Percentiles rank a stretch among this genome's conserved stretches.
These are phyloP conservation scores for Fusarium torulosum DNA, from an alignment of 2,329 filamentous ascomycete species.

Conservation along the genomic window DNA sequence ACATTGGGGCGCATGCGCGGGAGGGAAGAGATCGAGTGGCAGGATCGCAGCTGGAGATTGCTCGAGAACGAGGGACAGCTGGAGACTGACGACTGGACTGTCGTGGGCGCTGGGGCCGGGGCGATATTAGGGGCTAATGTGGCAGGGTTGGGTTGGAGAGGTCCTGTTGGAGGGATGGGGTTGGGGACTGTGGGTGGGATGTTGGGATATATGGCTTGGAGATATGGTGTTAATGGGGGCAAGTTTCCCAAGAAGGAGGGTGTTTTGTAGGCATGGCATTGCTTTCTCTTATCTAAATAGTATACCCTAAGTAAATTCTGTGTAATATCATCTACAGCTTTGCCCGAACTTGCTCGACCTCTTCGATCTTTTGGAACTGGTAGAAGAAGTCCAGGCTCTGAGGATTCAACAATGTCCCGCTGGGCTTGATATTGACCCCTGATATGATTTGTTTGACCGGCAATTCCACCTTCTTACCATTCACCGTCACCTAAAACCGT, in stretches of 20 bases:
- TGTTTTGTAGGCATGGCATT: constrained; percentile 1
- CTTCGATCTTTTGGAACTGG: constrained; percentile 67
- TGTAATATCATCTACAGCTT: constrained; percentile 47
- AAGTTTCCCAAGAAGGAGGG: constrained; percentile 52
- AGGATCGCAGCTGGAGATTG: constrained; percentile 72
- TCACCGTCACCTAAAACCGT: constrained; percentile 75
- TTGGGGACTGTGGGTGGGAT: constrained; percentile 64
- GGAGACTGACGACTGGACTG: constrained; percentile 68
- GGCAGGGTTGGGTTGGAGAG: constrained; percentile 54
- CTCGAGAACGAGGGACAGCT: constrained; percentile 69
- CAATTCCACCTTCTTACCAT: constrained; percentile 86
- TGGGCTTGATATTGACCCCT: constrained; percentile 78
- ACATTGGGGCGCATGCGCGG: too few species aligned
- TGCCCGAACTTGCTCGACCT: constrained; percentile 46
- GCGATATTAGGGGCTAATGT: constrained; percentile 52
- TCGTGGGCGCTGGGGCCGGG: constrained; percentile 57
- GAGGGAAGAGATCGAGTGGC: constrained; percentile 71
- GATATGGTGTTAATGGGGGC: constrained; percentile 62
- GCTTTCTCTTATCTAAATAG: background rate
- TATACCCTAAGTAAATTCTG: background rate
- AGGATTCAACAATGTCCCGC: constrained; percentile 82
- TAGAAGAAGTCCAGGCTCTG: constrained; percentile 83
- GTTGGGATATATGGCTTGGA: constrained; percentile 62
- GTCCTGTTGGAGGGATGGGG: constrained; percentile 59
- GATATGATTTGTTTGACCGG: constrained; percentile 88